Evolutionary conservation across 225 moss, liverwort and hornwort species (phyloP).

Genomic region (Physcomitrium patens): DNA sequence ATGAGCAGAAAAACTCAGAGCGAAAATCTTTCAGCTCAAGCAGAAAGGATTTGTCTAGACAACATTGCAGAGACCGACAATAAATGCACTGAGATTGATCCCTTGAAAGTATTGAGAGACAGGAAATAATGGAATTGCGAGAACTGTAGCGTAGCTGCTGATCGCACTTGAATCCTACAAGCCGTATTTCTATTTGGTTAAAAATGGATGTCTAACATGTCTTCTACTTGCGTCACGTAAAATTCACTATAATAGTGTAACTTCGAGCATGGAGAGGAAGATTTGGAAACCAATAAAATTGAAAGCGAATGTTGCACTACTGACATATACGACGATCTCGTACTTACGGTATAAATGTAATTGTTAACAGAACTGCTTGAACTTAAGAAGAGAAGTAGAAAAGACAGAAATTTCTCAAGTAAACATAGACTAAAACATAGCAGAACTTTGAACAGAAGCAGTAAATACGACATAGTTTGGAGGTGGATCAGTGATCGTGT

Average conservation of each 20-base stretch:
- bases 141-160: no score
- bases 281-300: background rate
- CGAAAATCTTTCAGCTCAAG: background rate
- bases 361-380: background rate
- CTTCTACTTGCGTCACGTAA: background rate
- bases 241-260: constrained; percentile 6
- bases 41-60: constrained; percentile 3
- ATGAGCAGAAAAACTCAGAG: background rate
- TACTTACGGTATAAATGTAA: background rate
- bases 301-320: background rate
- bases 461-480: background rate
- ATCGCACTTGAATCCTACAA: no score
- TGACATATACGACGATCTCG: background rate
- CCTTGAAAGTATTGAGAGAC: no score
- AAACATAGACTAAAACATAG: constrained; percentile 10
- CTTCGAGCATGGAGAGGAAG: background rate
- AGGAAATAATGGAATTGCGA: no score
- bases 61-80: background rate
- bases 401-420: background rate
- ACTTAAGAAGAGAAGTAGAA: background rate
- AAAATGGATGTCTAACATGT: background rate
- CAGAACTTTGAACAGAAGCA: background rate
- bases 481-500: constrained; percentile 23
- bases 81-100: background rate
- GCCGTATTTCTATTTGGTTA: no score